These are phyloP conservation scores for Pyrenophora seminiperda DNA, from an alignment of 2,329 filamentous ascomycete species.

Conservation along the genomic window DNA sequence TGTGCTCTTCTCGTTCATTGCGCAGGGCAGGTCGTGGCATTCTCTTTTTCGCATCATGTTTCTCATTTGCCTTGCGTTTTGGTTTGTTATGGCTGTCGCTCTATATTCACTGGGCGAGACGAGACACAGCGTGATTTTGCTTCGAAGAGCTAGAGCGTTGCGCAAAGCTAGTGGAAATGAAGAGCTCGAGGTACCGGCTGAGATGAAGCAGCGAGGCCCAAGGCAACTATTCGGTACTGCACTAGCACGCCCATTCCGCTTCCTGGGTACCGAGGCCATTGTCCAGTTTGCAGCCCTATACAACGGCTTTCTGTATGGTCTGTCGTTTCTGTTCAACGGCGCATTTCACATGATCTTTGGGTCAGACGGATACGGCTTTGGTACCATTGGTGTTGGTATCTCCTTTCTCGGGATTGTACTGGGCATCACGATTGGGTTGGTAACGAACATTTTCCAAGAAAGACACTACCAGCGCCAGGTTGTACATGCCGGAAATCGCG, in stretches of 20 bases:
- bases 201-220: constrained; percentile 47
- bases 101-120: constrained; percentile 51
- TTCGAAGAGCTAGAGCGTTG: constrained; percentile 40
- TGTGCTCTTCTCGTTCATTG: constrained; percentile 54
- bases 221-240: constrained; percentile 51
- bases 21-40: constrained; percentile 52
- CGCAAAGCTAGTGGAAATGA: constrained; percentile 34
- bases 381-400: constrained; percentile 49
- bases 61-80: constrained; percentile 52
- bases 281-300: constrained; percentile 56
- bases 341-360: constrained; percentile 58
- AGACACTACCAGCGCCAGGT: constrained; percentile 49
- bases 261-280: constrained; percentile 55
- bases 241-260: constrained; percentile 55
- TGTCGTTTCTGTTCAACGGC: constrained; percentile 58
- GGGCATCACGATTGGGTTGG: constrained; percentile 52
- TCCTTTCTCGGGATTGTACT: constrained; percentile 49
- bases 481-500: constrained; percentile 35
- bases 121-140: constrained; percentile 52
- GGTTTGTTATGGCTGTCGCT: constrained; percentile 50
- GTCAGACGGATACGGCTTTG: constrained; percentile 50
- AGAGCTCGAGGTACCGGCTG: constrained; percentile 43
- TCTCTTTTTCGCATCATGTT: constrained; percentile 55
- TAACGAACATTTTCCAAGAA: constrained; percentile 55
- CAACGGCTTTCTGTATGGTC: constrained; percentile 57